Evolutionary conservation across 2,329 filamentous ascomycete genomes (phyloP).

Genomic region (Rasamsonia emersonii): DNA sequence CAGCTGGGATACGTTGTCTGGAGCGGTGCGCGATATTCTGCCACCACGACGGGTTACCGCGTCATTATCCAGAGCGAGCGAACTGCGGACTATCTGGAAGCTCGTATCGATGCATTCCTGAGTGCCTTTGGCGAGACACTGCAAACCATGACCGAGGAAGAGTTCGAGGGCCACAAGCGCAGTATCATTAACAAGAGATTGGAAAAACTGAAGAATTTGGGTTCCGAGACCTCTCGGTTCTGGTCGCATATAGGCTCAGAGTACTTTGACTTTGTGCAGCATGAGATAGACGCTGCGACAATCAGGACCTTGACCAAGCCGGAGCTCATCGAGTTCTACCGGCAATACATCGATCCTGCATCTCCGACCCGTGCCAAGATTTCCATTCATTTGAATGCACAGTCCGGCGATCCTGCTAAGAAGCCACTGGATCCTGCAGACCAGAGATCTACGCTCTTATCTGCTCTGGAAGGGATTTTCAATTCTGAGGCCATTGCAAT

Average conservation of each 20-base stretch:
- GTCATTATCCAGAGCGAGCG: conserved; percentile 92
- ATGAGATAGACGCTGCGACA: conserved; percentile 67
- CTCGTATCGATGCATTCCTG: conserved; percentile 80
- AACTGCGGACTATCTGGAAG: conserved; percentile 72
- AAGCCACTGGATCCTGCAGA: conserved; percentile 25
- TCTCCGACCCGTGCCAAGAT: conserved; percentile 72
- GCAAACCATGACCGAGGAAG: conserved; percentile 66
- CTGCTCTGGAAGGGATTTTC: conserved; percentile 39
- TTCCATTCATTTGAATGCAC: conserved; percentile 73
- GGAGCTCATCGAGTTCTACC: conserved; percentile 73
- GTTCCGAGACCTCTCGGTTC: conserved; percentile 71
- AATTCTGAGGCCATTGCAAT: conserved; percentile 38
- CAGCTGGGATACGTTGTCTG: conserved; percentile 96
- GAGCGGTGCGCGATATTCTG: conserved; percentile 61
- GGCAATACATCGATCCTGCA: conserved; percentile 62
- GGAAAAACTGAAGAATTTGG: conserved; percentile 87
- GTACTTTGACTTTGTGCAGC: conserved; percentile 80
- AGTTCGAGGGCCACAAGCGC: conserved; percentile 86
- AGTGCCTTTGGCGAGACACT: conserved; percentile 57
- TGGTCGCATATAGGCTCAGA: conserved; percentile 81
- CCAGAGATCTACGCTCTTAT: conserved; percentile 37
- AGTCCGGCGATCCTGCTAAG: conserved; percentile 44
- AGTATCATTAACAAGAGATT: conserved; percentile 78
- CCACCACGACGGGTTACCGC: conserved; percentile 76
- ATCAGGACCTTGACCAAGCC: conserved; percentile 68